Evolutionary conservation across 192 early-diverging fungal species (phyloP).

Genomic region (Hyaloraphidium curvatum): DNA sequence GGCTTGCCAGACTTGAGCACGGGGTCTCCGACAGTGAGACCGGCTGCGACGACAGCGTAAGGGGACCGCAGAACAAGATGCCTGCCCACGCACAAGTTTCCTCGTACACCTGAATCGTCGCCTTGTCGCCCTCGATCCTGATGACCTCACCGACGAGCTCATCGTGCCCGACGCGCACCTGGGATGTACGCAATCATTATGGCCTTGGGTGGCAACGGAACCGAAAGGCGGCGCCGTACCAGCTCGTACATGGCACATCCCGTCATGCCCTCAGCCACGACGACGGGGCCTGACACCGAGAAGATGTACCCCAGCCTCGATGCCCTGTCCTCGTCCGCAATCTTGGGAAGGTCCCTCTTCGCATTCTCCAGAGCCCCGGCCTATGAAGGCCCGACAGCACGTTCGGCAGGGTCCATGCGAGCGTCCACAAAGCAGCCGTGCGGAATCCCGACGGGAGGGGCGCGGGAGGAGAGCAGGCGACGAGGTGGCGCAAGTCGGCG

Average conservation of each 20-base stretch:
- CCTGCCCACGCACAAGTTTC: slow-evolving; percentile 76
- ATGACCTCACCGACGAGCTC: slow-evolving; percentile 99
- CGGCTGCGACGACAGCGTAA: slow-evolving; percentile 31
- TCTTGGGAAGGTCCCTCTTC: slow-evolving; percentile 54
- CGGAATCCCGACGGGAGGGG: too few relatives aligned
- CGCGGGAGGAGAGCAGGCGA: too few relatives aligned
- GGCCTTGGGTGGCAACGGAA: too few relatives aligned
- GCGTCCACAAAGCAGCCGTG: too few relatives aligned
- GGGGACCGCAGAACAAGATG: background rate
- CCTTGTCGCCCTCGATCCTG: slow-evolving; percentile 96
- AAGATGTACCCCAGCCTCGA: slow-evolving; percentile 76
- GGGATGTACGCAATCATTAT: too few relatives aligned
- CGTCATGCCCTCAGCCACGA: slow-evolving; percentile 94
- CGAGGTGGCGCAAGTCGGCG: too few relatives aligned
- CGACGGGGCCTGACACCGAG: slow-evolving; percentile 97
- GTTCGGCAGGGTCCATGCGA: too few relatives aligned
- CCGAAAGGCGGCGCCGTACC: too few relatives aligned
- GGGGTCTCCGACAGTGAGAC: slow-evolving; percentile 96
- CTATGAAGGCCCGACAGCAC: too few relatives aligned
- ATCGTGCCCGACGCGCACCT: slow-evolving; percentile 92
- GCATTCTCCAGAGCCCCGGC: slow-evolving; percentile 16
- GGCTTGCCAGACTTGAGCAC: slow-evolving; percentile 96
- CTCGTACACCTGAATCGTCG: slow-evolving; percentile 99
- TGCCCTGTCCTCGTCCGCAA: slow-evolving; percentile 73
- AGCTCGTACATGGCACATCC: slow-evolving; percentile 97